These are phyloP conservation scores for Teratosphaeriaceae sp. DNA, from an alignment of 2,329 filamentous ascomycete genomes.

Conservation along the genomic window DNA sequence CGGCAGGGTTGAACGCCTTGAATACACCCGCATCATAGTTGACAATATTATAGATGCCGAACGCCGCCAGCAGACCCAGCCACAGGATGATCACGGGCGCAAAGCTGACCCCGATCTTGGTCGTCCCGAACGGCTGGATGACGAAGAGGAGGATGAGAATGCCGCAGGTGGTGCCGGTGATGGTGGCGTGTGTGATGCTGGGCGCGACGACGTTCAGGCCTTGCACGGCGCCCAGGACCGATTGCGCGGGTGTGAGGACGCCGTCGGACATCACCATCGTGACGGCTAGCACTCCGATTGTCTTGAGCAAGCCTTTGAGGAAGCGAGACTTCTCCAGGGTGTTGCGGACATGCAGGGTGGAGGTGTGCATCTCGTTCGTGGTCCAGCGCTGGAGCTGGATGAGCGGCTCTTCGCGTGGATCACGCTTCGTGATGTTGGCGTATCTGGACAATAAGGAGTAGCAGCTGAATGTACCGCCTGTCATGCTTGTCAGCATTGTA, in stretches of 20 bases:
- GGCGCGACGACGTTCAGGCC: slow-evolving; percentile 50
- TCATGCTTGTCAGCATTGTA: not conserved
- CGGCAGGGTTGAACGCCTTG: slow-evolving; percentile 49
- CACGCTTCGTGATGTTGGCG: slow-evolving; percentile 53
- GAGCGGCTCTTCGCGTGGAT: slow-evolving; percentile 50
- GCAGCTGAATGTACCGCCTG: slow-evolving; percentile 58
- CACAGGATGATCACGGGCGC: slow-evolving; percentile 63
- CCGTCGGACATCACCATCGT: slow-evolving; percentile 63
- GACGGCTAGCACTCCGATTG: slow-evolving; percentile 57
- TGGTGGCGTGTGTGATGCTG: slow-evolving; percentile 48
- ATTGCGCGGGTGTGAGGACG: slow-evolving; percentile 62
- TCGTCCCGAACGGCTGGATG: slow-evolving; percentile 59
- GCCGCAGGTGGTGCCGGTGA: slow-evolving; percentile 58
- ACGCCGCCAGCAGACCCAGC: slow-evolving; percentile 54
- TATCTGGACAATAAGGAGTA: slow-evolving; percentile 59
- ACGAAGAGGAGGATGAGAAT: slow-evolving; percentile 59
- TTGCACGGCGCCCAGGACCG: slow-evolving; percentile 62
- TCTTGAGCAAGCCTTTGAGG: slow-evolving; percentile 3
- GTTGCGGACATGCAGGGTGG: slow-evolving; percentile 48
- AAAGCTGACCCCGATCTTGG: slow-evolving; percentile 53
- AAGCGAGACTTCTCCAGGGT: slow-evolving; percentile 44
- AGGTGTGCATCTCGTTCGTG: slow-evolving; percentile 49
- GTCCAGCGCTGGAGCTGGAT: slow-evolving; percentile 54
- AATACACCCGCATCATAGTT: slow-evolving; percentile 44
- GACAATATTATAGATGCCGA: slow-evolving; percentile 55